Conservation (phyloP, 495 filamentous ascomycete genomes). For the Cercophora samala region DNA sequence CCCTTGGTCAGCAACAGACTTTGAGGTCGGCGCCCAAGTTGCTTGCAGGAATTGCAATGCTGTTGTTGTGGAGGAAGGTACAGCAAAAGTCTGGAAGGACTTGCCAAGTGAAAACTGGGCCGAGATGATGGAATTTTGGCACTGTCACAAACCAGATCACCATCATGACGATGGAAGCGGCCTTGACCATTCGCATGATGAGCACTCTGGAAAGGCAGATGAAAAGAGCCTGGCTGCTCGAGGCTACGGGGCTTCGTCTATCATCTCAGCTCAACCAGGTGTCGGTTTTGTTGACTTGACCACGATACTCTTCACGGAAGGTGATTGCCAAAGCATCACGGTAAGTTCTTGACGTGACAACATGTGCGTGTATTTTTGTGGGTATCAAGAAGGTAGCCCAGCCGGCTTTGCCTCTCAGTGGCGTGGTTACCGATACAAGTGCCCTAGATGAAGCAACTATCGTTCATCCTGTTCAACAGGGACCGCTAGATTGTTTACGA, state of each 20-base stretch:
- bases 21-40: conserved; percentile 54
- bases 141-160: conserved; percentile 83
- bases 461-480: conserved; percentile 32
- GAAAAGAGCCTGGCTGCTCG: conserved; percentile 52
- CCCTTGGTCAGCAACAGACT: conserved; percentile 72
- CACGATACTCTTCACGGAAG: conserved; percentile 64
- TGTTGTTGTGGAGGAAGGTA: conserved; percentile 42
- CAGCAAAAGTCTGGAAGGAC: conserved; percentile 76
- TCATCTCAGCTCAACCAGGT: conserved; percentile 57
- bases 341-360: conserved; percentile 48
- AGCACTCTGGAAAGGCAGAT: conserved; percentile 29
- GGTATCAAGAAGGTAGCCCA: conserved; percentile 88
- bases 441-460: conserved; percentile 62
- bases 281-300: conserved; percentile 76
- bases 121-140: conserved; percentile 99
- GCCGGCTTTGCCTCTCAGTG: conserved; percentile 53
- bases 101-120: conserved; percentile 96
- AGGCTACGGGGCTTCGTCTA: conserved; percentile 73
- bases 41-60: conserved; percentile 60
- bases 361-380: conserved; percentile 27
- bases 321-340: conserved; percentile 60
- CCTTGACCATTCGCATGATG: conserved; percentile 26
- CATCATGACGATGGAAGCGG: conserved; percentile 34
- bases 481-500: conserved; percentile 22
- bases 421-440: conserved; percentile 86